phyloP scores from a whole-genome alignment of 1,284 basidiomycete genomes.

The Ustilago loliicola region DNA sequence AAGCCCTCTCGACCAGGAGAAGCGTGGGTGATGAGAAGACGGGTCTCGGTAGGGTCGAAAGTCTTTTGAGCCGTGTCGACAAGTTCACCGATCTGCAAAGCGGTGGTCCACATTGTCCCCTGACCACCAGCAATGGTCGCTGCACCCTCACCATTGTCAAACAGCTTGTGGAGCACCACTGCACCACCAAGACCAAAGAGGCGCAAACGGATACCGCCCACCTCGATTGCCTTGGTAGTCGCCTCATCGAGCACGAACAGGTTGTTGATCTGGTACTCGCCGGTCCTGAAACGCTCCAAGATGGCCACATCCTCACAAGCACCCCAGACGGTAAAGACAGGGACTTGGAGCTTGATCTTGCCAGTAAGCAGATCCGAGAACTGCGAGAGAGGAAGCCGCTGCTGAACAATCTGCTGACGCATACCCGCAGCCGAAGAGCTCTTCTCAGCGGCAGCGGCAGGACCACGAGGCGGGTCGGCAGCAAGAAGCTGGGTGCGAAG shows the following conservation, averaged over 20 bases:
- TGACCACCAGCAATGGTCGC: slow-evolving; percentile 97
- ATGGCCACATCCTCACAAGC: slow-evolving; percentile 96
- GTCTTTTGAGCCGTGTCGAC: slow-evolving; percentile 93
- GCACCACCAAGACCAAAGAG: slow-evolving; percentile 95
- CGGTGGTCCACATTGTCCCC: slow-evolving; percentile 99
- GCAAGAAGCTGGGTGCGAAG: slow-evolving; percentile 85
- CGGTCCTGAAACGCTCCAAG: slow-evolving; percentile 89
- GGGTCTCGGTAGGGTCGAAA: slow-evolving; percentile 91
- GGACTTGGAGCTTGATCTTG: slow-evolving; percentile 73
- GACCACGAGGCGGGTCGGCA: slow-evolving; percentile 73
- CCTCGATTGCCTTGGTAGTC: slow-evolving; percentile 87
- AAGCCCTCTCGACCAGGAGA: slow-evolving; percentile 93
- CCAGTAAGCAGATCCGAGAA: slow-evolving; percentile 91
- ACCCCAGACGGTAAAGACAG: slow-evolving; percentile 97
- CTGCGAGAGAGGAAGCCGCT: slow-evolving; percentile 79
- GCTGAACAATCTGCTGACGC: slow-evolving; percentile 69
- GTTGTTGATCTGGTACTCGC: slow-evolving; percentile 83
- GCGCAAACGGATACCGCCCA: slow-evolving; percentile 92
- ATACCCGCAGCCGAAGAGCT: slow-evolving; percentile 40
- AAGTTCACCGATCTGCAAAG: slow-evolving; percentile 96
- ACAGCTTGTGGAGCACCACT: slow-evolving; percentile 95
- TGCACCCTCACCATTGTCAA: slow-evolving; percentile 92
- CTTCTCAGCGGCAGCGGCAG: slow-evolving; percentile 34
- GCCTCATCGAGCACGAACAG: slow-evolving; percentile 90
- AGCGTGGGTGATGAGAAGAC: slow-evolving; percentile 91